phyloP scores from a whole-genome alignment of 2,329 filamentous ascomycete species.

The Fulvia fulva region DNA sequence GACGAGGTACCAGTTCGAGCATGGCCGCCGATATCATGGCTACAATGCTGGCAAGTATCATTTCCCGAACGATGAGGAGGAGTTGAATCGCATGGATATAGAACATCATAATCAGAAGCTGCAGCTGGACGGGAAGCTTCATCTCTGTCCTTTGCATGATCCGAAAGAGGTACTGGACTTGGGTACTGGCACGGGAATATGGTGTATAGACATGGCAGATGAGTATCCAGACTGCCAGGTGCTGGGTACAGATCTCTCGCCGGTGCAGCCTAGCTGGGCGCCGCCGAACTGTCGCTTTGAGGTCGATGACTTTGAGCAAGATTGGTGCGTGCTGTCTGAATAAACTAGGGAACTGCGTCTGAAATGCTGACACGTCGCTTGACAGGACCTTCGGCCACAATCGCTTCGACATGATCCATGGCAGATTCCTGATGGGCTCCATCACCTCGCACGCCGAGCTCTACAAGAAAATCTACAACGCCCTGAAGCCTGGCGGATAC shows the following conservation, averaged over 20 bases:
- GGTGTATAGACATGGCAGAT: constrained; percentile 36
- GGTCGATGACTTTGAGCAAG: constrained; percentile 33
- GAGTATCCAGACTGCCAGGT: constrained; percentile 26
- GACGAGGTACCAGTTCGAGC: constrained; percentile 21
- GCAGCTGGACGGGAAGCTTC: constrained; percentile 33
- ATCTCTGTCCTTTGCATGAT: constrained; percentile 39
- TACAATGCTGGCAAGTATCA: constrained; percentile 29
- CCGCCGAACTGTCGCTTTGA: constrained; percentile 31
- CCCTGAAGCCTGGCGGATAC: constrained; percentile 42
- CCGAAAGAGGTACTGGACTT: constrained; percentile 46
- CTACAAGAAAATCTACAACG: constrained; percentile 29
- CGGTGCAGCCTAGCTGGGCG: constrained; percentile 10
- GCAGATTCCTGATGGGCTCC: constrained; percentile 33
- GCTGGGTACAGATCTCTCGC: constrained; percentile 35
- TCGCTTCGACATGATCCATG: constrained; percentile 43
- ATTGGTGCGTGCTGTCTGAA: constrained; percentile 37
- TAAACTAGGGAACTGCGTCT: background rate
- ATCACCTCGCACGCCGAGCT: constrained; percentile 21
- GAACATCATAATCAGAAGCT: constrained; percentile 32
- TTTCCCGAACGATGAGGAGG: constrained; percentile 33
- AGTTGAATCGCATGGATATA: constrained; percentile 31
- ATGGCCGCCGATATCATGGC: constrained; percentile 31
- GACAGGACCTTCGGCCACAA: constrained; percentile 36
- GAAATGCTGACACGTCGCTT: constrained; percentile 39
- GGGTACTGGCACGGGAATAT: constrained; percentile 40